Evolutionary conservation across 2,329 filamentous ascomycete species (phyloP).

Genomic region (Aureobasidium sp.): DNA sequence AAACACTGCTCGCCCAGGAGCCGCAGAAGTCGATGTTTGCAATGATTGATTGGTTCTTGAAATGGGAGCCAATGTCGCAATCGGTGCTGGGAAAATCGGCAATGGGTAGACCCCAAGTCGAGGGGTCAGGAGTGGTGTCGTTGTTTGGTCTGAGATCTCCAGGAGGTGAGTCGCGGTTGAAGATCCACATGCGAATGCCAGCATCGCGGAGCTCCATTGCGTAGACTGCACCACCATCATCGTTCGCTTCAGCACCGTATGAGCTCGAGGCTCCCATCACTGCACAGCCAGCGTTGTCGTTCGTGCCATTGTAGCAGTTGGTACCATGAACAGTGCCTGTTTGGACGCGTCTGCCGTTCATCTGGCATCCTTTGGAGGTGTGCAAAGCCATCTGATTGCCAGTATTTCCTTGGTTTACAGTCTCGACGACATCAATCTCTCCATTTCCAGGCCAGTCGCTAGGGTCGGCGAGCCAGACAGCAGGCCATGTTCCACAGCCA

Average conservation of each 20-base stretch:
- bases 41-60: slow-evolving; percentile 59
- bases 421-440: slow-evolving; percentile 36
- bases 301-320: slow-evolving; percentile 36
- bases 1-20: slow-evolving; percentile 38
- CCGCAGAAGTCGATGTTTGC: slow-evolving; percentile 62
- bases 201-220: slow-evolving; percentile 55
- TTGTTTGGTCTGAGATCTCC: slow-evolving; percentile 36
- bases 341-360: slow-evolving; percentile 54
- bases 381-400: slow-evolving; percentile 31
- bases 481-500: slow-evolving; percentile 59
- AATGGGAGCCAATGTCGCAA: slow-evolving; percentile 54
- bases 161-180: slow-evolving; percentile 30
- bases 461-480: slow-evolving; percentile 59
- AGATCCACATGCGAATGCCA: slow-evolving; percentile 49
- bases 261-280: slow-evolving; percentile 44
- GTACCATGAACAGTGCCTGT: slow-evolving; percentile 51
- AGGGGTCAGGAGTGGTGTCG: slow-evolving; percentile 50
- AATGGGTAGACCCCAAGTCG: slow-evolving; percentile 53
- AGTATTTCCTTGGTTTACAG: slow-evolving; percentile 26
- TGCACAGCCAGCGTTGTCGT: slow-evolving; percentile 44
- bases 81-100: slow-evolving; percentile 59
- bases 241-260: slow-evolving; percentile 31
- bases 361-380: slow-evolving; percentile 28
- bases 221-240: slow-evolving; percentile 43
- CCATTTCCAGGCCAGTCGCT: slow-evolving; percentile 50